Evolutionary conservation across 2,329 filamentous ascomycete genomes (phyloP), one percentile per base, ranked within the genome.

Genomic region (Diplodia intermedia): DNA sequence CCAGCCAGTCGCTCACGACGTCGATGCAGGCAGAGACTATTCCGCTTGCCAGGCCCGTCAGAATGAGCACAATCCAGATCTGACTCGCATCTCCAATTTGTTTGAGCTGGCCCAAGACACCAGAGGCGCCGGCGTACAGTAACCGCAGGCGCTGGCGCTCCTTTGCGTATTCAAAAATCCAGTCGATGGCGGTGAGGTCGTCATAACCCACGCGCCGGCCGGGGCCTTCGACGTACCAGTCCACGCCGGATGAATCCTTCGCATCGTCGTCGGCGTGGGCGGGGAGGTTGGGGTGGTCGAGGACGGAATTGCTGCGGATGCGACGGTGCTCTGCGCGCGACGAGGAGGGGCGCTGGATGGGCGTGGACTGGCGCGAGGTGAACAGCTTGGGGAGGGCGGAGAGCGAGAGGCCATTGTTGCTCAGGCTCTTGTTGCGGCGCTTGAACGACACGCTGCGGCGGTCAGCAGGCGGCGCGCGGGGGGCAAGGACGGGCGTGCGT

Each of bases 101-200:
- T 70, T 87, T 89, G 66, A 91, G 74, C 73, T 93, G 88, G 14
- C 93, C 93, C 23, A 94, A 69, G 5, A 97, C 72, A 0, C 93
- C 92, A 12, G 50, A 52, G 8, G 89, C 86, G 73, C 86, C 88
- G 0, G 90, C 87, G 67, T 89, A 87, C 23, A 99, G 83, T 36
- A 91, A 86, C n/a, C 93, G 88, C 74, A 96, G 82, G 29, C 95
- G 88, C 78, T 97, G 93, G 23, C 95, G 88, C 81, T 99, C 95
- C 79, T 97, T 97, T 65, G 92, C 95, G 77, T 98, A 97, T 79
- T 99, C 95, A 74, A 97, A 98, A 76, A 98, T 98, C 95, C 95
- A 99, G 82, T 99, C 95, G 78, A 99, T 99, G 69, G 95, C 94
- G 18, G 94, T 97, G 78, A 97, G 84, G 80, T 99, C 91, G 76